Conservation (phyloP, 2,329 filamentous ascomycete genomes). For the Bipolaris sorokiniana region DNA sequence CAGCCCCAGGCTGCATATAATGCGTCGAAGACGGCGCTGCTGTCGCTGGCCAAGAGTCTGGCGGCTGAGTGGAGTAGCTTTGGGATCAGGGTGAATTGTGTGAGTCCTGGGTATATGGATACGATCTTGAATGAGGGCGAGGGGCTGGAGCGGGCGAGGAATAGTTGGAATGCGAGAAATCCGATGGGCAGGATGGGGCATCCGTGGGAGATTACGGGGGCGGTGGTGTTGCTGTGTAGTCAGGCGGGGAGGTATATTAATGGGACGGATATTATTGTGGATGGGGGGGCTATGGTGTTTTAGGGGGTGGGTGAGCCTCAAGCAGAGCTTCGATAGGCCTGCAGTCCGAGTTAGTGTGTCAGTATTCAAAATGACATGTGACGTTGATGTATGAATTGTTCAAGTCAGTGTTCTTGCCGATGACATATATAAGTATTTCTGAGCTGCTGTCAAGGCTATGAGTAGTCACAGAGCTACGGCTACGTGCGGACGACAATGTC, state of each 20-base stretch:
- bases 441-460: not conserved
- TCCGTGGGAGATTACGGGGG: slow-evolving; percentile 67
- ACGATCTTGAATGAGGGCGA: slow-evolving; percentile 73
- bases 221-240: slow-evolving; percentile 66
- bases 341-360: not conserved
- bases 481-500: not conserved
- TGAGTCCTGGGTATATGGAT: slow-evolving; percentile 79
- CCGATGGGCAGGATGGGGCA: slow-evolving; percentile 70
- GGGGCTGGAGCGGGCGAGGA: slow-evolving; percentile 60
- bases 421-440: not conserved
- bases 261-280: slow-evolving; percentile 69
- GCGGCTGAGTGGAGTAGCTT: slow-evolving; percentile 75
- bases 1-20: slow-evolving; percentile 78
- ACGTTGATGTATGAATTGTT: not conserved
- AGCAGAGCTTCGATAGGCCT: too few species aligned
- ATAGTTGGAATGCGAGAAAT: slow-evolving; percentile 64
- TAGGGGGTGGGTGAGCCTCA: slow-evolving; percentile 14
- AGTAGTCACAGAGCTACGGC: not conserved
- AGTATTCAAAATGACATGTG: not conserved
- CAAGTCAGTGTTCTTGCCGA: not conserved
- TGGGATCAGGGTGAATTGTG: slow-evolving; percentile 73
- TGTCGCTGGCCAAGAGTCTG: slow-evolving; percentile 67
- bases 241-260: slow-evolving; percentile 71
- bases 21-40: slow-evolving; percentile 70
- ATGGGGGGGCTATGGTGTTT: slow-evolving; percentile 57